A percentile compares a stretch with the other conserved stretches of the same genome.
These are phyloP conservation scores for Ophiobolus disseminans DNA, from an alignment of 2,329 filamentous ascomycete genomes.

Conservation along the genomic window DNA sequence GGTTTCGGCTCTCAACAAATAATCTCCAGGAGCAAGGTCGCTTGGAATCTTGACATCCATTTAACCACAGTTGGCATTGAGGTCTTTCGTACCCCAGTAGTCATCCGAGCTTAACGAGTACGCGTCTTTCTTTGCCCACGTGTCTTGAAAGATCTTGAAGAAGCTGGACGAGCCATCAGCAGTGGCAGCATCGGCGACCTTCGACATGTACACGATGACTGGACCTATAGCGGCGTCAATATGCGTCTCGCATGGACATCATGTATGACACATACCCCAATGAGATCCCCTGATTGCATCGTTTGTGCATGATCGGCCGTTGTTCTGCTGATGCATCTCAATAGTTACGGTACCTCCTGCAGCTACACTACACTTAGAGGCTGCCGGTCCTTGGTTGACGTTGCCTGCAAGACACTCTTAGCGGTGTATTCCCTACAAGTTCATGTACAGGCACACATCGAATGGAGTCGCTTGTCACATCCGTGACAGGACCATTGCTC, in stretches of 20 bases:
- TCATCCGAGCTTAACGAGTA: conserved; percentile 51
- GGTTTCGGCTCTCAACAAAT: conserved; percentile 55
- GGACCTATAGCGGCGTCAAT: conserved; percentile 2
- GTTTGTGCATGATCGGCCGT: conserved; percentile 59
- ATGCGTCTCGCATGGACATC: neutral
- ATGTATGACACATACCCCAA: conserved; percentile 40
- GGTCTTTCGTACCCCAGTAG: conserved; percentile 58
- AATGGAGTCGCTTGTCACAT: conserved; percentile 61
- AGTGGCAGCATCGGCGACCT: conserved; percentile 56
- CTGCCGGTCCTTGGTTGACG: conserved; percentile 31
- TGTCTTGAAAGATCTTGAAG: conserved; percentile 66
- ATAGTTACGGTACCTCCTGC: conserved; percentile 57
- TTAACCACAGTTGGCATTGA: conserved; percentile 55
- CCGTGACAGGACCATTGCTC: conserved; percentile 50
- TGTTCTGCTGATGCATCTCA: conserved; percentile 59
- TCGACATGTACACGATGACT: conserved; percentile 50
- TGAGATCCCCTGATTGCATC: conserved; percentile 46
- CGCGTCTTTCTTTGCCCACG: conserved; percentile 56
- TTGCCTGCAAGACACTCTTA: conserved; percentile 23
- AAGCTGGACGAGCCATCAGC: conserved; percentile 59
- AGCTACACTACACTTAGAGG: conserved; percentile 55
- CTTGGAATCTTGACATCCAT: conserved; percentile 51
- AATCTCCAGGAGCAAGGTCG: conserved; percentile 51
- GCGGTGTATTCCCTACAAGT: neutral
- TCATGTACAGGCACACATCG: conserved; percentile 50